phyloP scores from a whole-genome alignment of 2,329 filamentous ascomycete genomes.

The Xylaria sp. region DNA sequence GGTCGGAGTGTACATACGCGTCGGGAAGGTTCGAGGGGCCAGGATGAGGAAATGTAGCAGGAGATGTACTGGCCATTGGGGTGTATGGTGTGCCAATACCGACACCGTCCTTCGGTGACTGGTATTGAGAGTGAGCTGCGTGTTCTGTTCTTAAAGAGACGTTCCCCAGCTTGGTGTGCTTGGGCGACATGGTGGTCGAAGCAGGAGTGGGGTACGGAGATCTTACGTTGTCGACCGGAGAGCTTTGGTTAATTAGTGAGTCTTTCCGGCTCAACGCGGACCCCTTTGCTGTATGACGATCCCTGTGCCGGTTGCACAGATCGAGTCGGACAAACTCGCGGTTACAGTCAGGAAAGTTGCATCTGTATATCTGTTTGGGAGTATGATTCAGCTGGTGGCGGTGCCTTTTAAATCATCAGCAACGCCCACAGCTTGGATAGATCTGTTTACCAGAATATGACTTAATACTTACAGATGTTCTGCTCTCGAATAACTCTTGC shows the following conservation, averaged over 20 bases:
- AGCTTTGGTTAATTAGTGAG: conserved; percentile 66
- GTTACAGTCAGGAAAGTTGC: conserved; percentile 90
- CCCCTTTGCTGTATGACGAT: conserved; percentile 82
- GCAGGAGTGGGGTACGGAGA: conserved; percentile 55
- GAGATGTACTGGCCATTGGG: conserved; percentile 58
- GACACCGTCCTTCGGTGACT: conserved; percentile 58
- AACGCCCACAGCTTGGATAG: conserved; percentile 6
- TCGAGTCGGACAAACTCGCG: conserved; percentile 94
- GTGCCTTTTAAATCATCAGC: conserved; percentile 63
- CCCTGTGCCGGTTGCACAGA: conserved; percentile 85
- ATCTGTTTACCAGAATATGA: not conserved
- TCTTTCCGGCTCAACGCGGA: conserved; percentile 82
- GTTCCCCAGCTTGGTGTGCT: conserved; percentile 57
- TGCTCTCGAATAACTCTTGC: conserved; percentile 94
- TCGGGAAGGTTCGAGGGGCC: conserved; percentile 55
- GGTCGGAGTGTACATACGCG: conserved; percentile 57
- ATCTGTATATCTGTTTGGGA: conserved; percentile 93
- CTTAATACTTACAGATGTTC: conserved; percentile 81
- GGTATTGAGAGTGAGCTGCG: conserved; percentile 57
- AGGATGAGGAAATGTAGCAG: conserved; percentile 52
- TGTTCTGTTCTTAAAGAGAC: conserved; percentile 55
- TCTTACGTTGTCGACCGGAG: conserved; percentile 56
- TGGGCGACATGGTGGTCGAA: conserved; percentile 60
- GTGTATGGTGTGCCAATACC: conserved; percentile 59
- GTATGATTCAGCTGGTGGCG: conserved; percentile 96